Evolutionary conservation across 2,329 filamentous ascomycete species (phyloP), one percentile per base, ranked within the genome.

Genomic region (Trichothecium roseum): DNA sequence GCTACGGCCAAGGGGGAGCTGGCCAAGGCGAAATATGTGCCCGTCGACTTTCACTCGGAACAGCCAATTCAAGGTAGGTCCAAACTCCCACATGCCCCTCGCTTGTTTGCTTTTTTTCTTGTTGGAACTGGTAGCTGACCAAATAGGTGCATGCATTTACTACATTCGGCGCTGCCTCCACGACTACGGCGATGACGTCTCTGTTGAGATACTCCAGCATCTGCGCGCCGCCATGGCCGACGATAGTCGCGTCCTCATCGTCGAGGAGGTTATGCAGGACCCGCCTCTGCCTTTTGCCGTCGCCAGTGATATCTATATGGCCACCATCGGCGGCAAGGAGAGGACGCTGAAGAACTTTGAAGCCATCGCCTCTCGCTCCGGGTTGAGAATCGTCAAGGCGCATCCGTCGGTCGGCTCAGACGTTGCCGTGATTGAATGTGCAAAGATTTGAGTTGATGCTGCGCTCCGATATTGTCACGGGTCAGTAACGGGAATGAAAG

Each of bases 131-230:
- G 22, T 28, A 18, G 24, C 22, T 12, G 37, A 41, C 22, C 26
- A 31, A 16, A 3, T 16, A 59, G 57, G 51, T 4, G 58, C 59
- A 13, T 37, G 53, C 17, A 42, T 58, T 10, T 62, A 62, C 43
- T 55, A 49, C 44, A 55, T 56, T 37, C 50, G 49, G 34, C 52
- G 54, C 6, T 55, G 53, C 30, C 49, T 63, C 2, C 59, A 63
- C 38, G 54, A 62, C 37, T 62, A 59, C 38, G 41, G 50, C 16
- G 56, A 60, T 35, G 45, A 49, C 2, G 49, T 49, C 12, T 51
- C 46, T 18, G 47, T 52, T 2, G 34, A 43, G 16, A 59, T 61
- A 2, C 44, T 62, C 5, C 35, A 44, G 29, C 48, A 46, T 28
- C 45, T 57, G 6, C 37, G 40, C 8, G 36, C 45, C 8, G 48